Evolutionary conservation across 73 alveolate genomes (phyloP).

Genomic region (Paramecium octaurelia): DNA sequence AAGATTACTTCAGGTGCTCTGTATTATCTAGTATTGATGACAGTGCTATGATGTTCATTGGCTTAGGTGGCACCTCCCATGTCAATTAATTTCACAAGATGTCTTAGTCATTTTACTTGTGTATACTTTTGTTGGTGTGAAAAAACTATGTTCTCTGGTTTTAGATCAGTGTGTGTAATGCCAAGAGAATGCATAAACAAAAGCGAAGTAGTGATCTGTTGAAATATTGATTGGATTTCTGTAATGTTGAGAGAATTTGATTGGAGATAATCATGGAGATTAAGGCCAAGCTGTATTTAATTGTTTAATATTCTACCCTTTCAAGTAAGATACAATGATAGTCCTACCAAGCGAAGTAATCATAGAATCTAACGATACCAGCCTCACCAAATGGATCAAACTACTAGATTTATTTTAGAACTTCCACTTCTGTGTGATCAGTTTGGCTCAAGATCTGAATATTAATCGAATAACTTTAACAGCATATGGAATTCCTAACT

Average conservation of each 20-base stretch:
- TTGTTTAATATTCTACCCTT: constrained; percentile 10
- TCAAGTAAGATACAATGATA: constrained; percentile 22
- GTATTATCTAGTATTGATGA: constrained; percentile 95
- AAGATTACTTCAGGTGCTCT: constrained; percentile 97
- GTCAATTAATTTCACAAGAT: constrained; percentile 88
- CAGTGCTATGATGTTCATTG: constrained; percentile 79
- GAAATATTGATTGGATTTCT: neutral
- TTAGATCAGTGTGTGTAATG: constrained; percentile 95
- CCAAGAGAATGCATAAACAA: constrained; percentile 51
- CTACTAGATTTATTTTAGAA: neutral
- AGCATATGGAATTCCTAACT: neutral
- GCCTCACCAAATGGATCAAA: constrained; percentile 41
- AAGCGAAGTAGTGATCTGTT: neutral
- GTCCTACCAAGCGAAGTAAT: constrained; percentile 33
- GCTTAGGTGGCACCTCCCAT: constrained; percentile 94
- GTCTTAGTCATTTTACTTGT: constrained; percentile 27
- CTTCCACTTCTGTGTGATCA: constrained; percentile 38
- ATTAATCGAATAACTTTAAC: constrained; percentile 34
- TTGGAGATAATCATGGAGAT: neutral
- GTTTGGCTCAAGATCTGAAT: constrained; percentile 39
- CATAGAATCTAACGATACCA: constrained; percentile 33
- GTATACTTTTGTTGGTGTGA: constrained; percentile 62
- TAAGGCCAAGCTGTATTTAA: constrained; percentile 5
- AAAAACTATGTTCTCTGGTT: constrained; percentile 95
- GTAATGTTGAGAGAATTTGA: neutral